Conservation (phyloP, 257 asterid species). For the Mitragyna speciosa region DNA sequence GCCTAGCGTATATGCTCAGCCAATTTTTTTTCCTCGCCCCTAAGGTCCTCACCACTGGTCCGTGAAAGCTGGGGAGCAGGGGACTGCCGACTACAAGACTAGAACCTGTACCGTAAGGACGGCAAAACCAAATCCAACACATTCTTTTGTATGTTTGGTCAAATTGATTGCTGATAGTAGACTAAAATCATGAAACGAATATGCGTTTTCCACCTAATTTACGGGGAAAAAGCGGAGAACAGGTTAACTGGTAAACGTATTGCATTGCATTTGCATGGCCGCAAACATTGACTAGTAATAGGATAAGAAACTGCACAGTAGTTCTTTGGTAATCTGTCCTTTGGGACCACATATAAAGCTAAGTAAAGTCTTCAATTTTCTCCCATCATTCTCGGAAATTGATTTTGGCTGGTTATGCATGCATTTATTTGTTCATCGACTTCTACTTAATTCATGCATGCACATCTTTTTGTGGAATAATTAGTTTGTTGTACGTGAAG, state of each 20-base stretch:
- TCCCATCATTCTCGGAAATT: slow-evolving; percentile 12
- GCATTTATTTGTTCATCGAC: neutral
- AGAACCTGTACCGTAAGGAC: neutral
- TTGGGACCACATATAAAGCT: neutral
- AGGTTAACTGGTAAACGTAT: neutral
- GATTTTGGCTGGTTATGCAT: neutral
- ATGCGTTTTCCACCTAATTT: neutral
- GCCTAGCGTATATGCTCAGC: too few relatives aligned
- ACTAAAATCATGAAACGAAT: neutral
- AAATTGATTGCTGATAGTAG: neutral
- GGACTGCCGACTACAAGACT: neutral
- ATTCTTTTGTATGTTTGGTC: neutral
- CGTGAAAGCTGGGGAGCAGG: too few relatives aligned
- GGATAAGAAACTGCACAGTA: neutral
- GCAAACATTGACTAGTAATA: slow-evolving; percentile 4
- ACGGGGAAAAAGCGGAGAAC: neutral
- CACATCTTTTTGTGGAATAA: neutral
- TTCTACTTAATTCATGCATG: neutral
- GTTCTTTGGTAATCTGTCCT: neutral
- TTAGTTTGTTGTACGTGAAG: too few relatives aligned
- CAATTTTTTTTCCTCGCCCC: too few relatives aligned
- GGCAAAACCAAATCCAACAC: neutral
- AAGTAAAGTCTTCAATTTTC: neutral
- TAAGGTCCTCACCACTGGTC: too few relatives aligned
- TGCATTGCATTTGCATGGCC: neutral